Percentiles rank a stretch among this genome's conserved stretches.
phyloP scores from a whole-genome alignment of 768 basidiomycete species.

The Lentinula aciculospora region DNA sequence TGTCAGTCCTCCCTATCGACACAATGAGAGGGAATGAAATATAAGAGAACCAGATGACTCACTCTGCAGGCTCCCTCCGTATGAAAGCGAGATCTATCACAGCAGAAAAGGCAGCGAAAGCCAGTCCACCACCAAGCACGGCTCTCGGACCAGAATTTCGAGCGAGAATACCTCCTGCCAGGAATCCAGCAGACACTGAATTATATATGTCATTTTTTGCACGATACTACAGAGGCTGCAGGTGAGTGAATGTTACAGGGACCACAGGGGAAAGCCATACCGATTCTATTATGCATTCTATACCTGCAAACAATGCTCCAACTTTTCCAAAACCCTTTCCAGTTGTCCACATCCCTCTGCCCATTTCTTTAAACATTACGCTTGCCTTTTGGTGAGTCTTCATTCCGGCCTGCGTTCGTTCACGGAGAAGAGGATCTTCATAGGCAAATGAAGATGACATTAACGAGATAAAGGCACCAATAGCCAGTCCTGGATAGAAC shows the following conservation, averaged over 20 bases:
- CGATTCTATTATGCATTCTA: conserved; percentile 93
- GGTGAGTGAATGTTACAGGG: background rate
- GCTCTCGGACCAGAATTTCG: conserved; percentile 84
- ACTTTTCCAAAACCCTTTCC: conserved; percentile 95
- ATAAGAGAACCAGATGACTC: conserved; percentile 21
- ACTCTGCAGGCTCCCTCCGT: conserved; percentile 78
- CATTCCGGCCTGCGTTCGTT: conserved; percentile 49
- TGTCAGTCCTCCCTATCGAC: conserved; percentile 35
- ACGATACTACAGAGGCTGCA: conserved; percentile 61
- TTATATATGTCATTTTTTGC: conserved; percentile 95
- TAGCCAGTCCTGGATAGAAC: conserved; percentile 63
- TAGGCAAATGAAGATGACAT: conserved; percentile 96
- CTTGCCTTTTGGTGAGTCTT: conserved; percentile 73
- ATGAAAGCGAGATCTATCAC: conserved; percentile 80
- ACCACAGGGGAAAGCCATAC: conserved; percentile 41
- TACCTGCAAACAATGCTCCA: conserved; percentile 89
- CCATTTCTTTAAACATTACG: conserved; percentile 91
- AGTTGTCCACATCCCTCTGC: conserved; percentile 81
- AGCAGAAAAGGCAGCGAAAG: conserved; percentile 90
- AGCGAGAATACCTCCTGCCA: conserved; percentile 85
- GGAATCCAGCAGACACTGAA: conserved; percentile 80
- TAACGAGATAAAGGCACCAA: conserved; percentile 93
- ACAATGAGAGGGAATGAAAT: background rate
- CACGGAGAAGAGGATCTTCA: conserved; percentile 83
- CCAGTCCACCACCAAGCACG: conserved; percentile 81